Conservation (phyloP, 805 yeast species). For the Pichia sporocuriosa region DNA sequence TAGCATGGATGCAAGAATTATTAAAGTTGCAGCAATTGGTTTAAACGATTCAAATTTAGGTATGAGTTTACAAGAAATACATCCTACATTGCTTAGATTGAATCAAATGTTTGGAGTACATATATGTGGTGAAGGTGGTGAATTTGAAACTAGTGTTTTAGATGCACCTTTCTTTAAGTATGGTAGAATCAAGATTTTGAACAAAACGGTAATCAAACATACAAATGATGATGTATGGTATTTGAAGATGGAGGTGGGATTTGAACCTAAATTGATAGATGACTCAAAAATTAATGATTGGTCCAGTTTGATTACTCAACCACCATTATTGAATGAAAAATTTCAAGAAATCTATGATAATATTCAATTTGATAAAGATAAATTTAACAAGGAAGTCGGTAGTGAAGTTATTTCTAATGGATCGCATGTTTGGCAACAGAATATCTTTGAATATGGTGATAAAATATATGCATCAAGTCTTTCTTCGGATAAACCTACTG, state of each 20-base stretch:
- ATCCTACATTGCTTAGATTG: conserved; percentile 49
- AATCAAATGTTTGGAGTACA: conserved; percentile 73
- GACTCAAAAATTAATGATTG: conserved; percentile 8
- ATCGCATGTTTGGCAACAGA: conserved; percentile 5
- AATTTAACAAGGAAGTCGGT: not conserved
- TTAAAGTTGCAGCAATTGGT: conserved; percentile 93
- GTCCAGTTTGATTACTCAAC: conserved; percentile 21
- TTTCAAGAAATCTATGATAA: conserved; percentile 27
- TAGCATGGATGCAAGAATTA: conserved; percentile 67
- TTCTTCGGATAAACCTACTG: conserved; percentile 22
- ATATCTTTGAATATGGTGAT: conserved; percentile 22
- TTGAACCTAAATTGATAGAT: conserved; percentile 22
- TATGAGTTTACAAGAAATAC: conserved; percentile 52
- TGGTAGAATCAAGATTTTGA: conserved; percentile 39
- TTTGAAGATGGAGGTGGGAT: conserved; percentile 47
- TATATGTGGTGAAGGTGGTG: conserved; percentile 99
- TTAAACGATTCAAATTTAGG: conserved; percentile 63
- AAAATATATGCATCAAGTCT: conserved; percentile 41
- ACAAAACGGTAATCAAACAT: conserved; percentile 37
- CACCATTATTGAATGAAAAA: conserved; percentile 35
- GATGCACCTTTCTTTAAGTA: conserved; percentile 80
- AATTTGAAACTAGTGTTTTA: conserved; percentile 86
- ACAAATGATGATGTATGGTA: conserved; percentile 67
- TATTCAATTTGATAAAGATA: not conserved
- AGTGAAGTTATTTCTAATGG: not conserved